Evolutionary conservation across 805 yeast species (phyloP), one percentile per base, ranked within the genome.

Genomic region (Candida glaebosa): DNA sequence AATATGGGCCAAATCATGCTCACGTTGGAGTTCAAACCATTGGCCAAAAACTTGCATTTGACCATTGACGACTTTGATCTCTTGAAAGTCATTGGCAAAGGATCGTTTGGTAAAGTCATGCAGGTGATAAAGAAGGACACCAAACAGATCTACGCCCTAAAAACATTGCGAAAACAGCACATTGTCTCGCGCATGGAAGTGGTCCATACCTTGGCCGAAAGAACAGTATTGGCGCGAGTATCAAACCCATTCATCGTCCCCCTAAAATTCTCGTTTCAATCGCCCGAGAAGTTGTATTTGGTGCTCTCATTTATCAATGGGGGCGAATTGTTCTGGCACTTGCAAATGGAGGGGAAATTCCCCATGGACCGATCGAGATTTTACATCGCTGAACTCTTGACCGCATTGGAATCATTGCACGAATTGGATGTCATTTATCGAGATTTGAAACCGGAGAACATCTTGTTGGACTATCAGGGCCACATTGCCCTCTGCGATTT

Each of bases 71-170:
- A 91, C 57, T 91, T 93, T 65, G 96, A 89, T 54, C 68, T 93
- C 39, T 74, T 93, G 51, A 93, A 93, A 64, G 99, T 93, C 17
- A 88, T 93, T 41, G 99, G 99, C 28, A 93, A 93, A 61, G 99
- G 99, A 5, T 89, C 97, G 7, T 93, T 93, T 61, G 99, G 99
- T 39, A 93, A 93, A 65, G 99, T 93, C 40, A 93, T 93, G 98
- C 99, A 93, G 65, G 99, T 93, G 32, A 82, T 89, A 48, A 93
- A 93, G 66, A 87, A 87, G 53, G 99, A 93, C 63, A 93, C 99
- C 2, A 84, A 84, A 49, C 95, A 91, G 60, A 82, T 93, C 18
- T 93, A 93, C 62, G 99, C 99, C 1, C 71, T 93, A 58, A 93
- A 93, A 63, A 89, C 97, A 0, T 81, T 93, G 48, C 76, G 98